phyloP scores from a whole-genome alignment of 1,284 basidiomycete species.

The Microbotryum saponariae region DNA sequence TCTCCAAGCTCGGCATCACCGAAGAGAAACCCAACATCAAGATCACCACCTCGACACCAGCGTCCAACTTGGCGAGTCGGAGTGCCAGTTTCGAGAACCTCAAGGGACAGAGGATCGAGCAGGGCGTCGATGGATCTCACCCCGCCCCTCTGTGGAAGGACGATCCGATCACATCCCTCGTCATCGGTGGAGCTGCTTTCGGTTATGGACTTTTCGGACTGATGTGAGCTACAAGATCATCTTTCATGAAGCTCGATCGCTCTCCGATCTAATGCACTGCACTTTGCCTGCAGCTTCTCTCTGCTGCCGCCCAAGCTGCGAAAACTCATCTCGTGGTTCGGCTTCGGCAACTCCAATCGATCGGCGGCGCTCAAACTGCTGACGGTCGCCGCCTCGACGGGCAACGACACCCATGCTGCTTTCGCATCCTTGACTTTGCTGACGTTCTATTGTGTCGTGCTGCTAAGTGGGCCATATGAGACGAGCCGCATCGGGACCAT shows the following conservation, averaged over 20 bases:
- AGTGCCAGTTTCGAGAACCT: conserved; percentile 11
- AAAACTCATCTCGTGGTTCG: conserved; percentile 26
- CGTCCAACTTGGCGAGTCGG: no score
- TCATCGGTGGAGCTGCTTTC: conserved; percentile 27
- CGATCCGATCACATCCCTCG: conserved; percentile 25
- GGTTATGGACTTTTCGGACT: conserved; percentile 28
- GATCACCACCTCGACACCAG: no score
- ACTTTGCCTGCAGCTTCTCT: background rate
- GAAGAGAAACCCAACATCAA: no score
- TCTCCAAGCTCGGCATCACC: background rate
- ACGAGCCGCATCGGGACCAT: no score
- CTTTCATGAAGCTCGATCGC: no score
- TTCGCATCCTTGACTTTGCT: conserved; percentile 30
- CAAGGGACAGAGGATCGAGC: background rate
- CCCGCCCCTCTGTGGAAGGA: conserved; percentile 31
- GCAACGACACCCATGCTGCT: conserved; percentile 29
- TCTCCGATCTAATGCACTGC: no score
- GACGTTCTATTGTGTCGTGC: conserved; percentile 32
- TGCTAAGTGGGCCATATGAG: conserved; percentile 19
- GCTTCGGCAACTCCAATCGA: conserved; percentile 16
- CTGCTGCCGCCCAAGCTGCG: conserved; percentile 12
- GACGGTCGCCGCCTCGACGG: conserved; percentile 25
- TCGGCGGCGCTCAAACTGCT: conserved; percentile 29
- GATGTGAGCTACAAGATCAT: conserved; percentile 1
- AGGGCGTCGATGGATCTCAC: background rate